Evolutionary conservation across 192 early-diverging fungal genomes (phyloP).

Genomic region (Diversispora epigaea): DNA sequence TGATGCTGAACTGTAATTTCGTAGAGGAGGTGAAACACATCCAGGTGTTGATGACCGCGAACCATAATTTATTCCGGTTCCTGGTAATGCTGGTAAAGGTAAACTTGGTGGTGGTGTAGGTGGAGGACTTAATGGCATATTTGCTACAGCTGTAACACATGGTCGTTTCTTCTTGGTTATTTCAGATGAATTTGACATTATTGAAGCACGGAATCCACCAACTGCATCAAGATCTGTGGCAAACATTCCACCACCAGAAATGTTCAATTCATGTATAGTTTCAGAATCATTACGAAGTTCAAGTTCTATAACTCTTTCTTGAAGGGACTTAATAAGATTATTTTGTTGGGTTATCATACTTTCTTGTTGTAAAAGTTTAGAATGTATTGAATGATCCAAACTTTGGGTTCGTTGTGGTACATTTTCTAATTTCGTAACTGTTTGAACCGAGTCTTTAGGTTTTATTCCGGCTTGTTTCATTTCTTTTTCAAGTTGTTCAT

Average conservation of each 20-base stretch:
- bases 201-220: slow-evolving; percentile 9
- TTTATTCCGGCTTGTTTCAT: neutral
- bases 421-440: no score
- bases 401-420: neutral
- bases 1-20: slow-evolving; percentile 18
- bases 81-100: slow-evolving; percentile 24
- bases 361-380: neutral
- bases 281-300: slow-evolving; percentile 5
- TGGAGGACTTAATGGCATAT: slow-evolving; percentile 37
- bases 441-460: neutral
- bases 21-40: neutral
- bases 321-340: neutral
- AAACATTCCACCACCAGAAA: slow-evolving; percentile 15
- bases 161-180: slow-evolving; percentile 26
- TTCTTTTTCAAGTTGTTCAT: slow-evolving; percentile 17
- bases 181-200: neutral
- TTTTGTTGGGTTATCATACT: neutral
- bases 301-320: neutral
- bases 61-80: slow-evolving; percentile 9
- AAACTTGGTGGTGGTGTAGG: slow-evolving; percentile 35
- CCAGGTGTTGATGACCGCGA: slow-evolving; percentile 34
- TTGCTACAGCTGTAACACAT: slow-evolving; percentile 16
- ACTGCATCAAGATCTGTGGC: slow-evolving; percentile 22
- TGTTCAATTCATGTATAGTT: neutral
- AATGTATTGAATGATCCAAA: neutral